Conservation (phyloP, 768 basidiomycete species). For the Phlebiopsis gigantea region DNA sequence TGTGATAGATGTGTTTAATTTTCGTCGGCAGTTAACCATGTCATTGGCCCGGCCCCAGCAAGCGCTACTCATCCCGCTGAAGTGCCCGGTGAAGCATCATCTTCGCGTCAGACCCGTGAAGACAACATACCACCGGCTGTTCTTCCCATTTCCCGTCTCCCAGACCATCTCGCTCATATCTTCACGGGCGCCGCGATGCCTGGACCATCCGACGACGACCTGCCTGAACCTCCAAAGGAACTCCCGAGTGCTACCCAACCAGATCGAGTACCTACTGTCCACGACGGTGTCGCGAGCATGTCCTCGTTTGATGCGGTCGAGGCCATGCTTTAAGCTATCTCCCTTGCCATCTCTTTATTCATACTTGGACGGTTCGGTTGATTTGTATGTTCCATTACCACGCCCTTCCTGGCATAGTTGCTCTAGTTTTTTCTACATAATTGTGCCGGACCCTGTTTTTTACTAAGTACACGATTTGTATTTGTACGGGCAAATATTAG, state of each 20-base stretch:
- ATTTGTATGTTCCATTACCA: background rate
- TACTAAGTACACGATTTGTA: background rate
- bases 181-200: background rate
- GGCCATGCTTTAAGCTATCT: background rate
- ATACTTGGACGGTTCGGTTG: background rate
- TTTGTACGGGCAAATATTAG: background rate
- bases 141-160: background rate
- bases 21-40: slow-evolving; percentile 26
- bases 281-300: background rate
- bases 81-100: background rate
- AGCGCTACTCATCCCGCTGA: background rate
- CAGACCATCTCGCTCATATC: no score
- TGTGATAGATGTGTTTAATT: background rate
- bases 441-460: background rate
- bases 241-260: background rate
- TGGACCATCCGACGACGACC: background rate
- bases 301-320: background rate
- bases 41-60: slow-evolving; percentile 21
- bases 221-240: background rate
- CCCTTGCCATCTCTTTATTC: background rate
- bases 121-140: background rate
- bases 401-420: no score
- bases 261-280: background rate
- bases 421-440: no score
- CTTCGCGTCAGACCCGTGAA: background rate